These are phyloP conservation scores for Populus hybrid DNA, from an alignment of 441 rosid species.

Conservation along the genomic window DNA sequence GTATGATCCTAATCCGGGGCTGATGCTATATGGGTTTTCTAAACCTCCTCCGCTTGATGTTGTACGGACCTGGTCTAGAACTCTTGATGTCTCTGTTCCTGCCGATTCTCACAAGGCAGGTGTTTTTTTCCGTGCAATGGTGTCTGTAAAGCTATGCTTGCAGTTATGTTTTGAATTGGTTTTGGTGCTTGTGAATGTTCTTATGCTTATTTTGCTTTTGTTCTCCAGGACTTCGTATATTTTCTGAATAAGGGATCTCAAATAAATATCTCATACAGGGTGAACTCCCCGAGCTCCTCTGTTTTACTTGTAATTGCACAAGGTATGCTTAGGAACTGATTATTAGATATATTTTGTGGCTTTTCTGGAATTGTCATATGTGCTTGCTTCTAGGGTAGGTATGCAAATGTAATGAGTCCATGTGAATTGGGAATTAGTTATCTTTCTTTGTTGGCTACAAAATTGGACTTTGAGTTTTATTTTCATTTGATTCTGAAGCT, in stretches of 20 bases:
- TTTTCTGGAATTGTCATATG: not conserved
- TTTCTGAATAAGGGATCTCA: slow-evolving; percentile 61
- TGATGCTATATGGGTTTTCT: slow-evolving; percentile 53
- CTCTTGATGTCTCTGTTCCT: slow-evolving; percentile 33
- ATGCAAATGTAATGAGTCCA: not conserved
- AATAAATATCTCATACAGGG: slow-evolving; percentile 57
- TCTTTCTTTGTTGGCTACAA: slow-evolving; percentile 1
- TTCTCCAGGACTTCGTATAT: slow-evolving; percentile 56
- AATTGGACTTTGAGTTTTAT: slow-evolving; percentile 10
- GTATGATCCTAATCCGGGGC: slow-evolving; percentile 40
- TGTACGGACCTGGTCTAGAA: slow-evolving; percentile 45
- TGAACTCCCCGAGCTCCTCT: slow-evolving; percentile 44
- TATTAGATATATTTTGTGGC: not conserved
- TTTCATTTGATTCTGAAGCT: slow-evolving; percentile 20
- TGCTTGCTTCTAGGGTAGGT: not conserved
- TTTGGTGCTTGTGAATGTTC: not conserved
- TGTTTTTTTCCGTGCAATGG: slow-evolving; percentile 7
- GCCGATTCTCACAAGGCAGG: slow-evolving; percentile 59
- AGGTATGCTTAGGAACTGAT: slow-evolving; percentile 42
- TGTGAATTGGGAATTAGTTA: not conserved
- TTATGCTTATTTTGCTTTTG: not conserved
- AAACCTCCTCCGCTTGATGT: slow-evolving; percentile 57
- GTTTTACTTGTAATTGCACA: slow-evolving; percentile 55
- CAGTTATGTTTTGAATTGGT: slow-evolving; percentile 4
- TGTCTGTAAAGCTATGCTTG: not conserved